phyloP scores from a whole-genome alignment of 805 yeast genomes.

The Jamesozyma lodderae region DNA sequence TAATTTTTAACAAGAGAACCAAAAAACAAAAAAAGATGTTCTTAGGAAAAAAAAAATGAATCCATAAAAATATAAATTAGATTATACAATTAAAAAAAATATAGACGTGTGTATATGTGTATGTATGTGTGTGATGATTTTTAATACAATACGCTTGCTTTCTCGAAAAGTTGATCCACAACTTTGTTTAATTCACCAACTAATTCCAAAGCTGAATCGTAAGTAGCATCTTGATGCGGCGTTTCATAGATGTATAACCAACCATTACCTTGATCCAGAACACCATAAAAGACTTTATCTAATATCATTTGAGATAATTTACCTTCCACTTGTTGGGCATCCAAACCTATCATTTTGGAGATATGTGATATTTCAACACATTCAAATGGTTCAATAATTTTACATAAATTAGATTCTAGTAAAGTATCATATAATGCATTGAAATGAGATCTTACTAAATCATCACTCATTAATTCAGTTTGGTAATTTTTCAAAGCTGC shows the following conservation, averaged over 20 bases:
- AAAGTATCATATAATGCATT: slow-evolving; percentile 87
- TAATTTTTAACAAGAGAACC: no score
- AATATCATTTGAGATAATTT: slow-evolving; percentile 93
- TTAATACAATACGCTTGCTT: slow-evolving; percentile 76
- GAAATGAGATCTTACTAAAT: slow-evolving; percentile 84
- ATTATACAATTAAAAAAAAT: no score
- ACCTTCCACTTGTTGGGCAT: slow-evolving; percentile 81
- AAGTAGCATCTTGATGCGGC: slow-evolving; percentile 80
- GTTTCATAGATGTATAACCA: slow-evolving; percentile 90
- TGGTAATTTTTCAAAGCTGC: slow-evolving; percentile 63
- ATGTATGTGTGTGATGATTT: neutral
- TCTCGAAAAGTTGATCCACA: slow-evolving; percentile 86
- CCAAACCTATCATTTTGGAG: slow-evolving; percentile 80
- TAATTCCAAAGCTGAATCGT: slow-evolving; percentile 78
- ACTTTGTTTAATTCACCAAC: slow-evolving; percentile 79
- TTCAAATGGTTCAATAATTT: slow-evolving; percentile 92
- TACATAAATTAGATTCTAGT: slow-evolving; percentile 84
- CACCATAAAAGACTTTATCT: slow-evolving; percentile 92
- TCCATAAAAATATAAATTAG: no score
- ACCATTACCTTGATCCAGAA: slow-evolving; percentile 95
- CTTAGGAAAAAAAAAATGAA: no score
- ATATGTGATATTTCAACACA: slow-evolving; percentile 90
- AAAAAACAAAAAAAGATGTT: no score
- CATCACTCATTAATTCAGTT: slow-evolving; percentile 72
- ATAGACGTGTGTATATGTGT: no score